Evolutionary conservation across 371 early-diverging fungal genomes (phyloP), one percentile per base, ranked within the genome.

Genomic region (Mucor mucedo): DNA sequence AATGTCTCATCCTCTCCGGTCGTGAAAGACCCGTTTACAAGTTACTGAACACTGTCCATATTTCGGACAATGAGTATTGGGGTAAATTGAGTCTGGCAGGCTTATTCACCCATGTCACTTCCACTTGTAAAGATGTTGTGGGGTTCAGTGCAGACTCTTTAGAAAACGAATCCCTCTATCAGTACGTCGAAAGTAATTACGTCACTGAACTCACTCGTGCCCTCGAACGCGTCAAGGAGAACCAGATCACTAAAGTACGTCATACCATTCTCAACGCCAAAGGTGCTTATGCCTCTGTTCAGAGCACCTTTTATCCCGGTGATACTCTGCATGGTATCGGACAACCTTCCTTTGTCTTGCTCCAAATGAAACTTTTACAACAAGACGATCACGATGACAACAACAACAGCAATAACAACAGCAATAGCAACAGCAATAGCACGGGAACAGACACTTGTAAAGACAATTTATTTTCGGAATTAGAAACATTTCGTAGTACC

Each of bases 1-100:
- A 85, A 55, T 87, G 84, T 53, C 72, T 85, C 41, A 69, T 87
- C 11, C 55, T 87, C n/a, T 71, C 80, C 2, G 86, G 84, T 10
- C 65, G 86, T 27, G 79, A 80, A 54, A 61, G 69, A 14, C 68
- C 71, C 2, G 75, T 80, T 4, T 74, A 73, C 52, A 52, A 52
- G 5, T 52, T 78, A 11, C 52, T 58, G 8, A 56, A 62, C 32
- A 48, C 53, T 49, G 57, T 21, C 38, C 40, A 53, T 16, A 10
- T n/a, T 2, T 3, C 32, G 27, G 38, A 39, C 3, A 28, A 42
- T 16, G 64, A 63, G 4, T 77, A 81, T 16, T 90, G 91, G 91
- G 72, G 75, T 2, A 89, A 87, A 56, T 40, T 87, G 4, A 79
- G 81, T 54, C 58, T 72, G 13, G 75, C 80, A 52, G 91, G 89